phyloP scores from a whole-genome alignment of 495 filamentous ascomycete genomes.

The Stereocaulon alpinum region DNA sequence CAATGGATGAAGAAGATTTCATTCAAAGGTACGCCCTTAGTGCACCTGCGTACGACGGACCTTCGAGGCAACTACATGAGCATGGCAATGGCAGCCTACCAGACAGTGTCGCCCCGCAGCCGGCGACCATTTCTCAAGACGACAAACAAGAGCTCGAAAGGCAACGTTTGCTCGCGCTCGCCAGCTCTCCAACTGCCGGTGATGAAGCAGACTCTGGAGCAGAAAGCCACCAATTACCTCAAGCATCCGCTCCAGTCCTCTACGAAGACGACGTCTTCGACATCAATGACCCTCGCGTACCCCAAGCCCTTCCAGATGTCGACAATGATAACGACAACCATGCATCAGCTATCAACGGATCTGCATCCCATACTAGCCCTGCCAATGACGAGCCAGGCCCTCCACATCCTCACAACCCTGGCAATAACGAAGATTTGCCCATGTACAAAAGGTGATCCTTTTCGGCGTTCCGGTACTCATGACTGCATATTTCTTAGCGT shows the following conservation, averaged over 20 bases:
- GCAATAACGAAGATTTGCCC: constrained; percentile 9
- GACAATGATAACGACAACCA: neutral
- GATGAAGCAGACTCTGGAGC: constrained; percentile 32
- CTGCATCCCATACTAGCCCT: too few species aligned
- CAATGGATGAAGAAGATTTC: constrained; percentile 27
- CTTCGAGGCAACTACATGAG: constrained; percentile 12
- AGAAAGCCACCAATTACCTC: constrained; percentile 1
- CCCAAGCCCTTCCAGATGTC: neutral
- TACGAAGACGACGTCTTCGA: constrained; percentile 47
- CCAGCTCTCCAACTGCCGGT: constrained; percentile 51
- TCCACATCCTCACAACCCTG: neutral
- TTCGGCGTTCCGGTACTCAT: constrained; percentile 12
- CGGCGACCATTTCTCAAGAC: constrained; percentile 30
- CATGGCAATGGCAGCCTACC: too few species aligned
- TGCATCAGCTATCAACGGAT: neutral
- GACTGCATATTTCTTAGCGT: neutral
- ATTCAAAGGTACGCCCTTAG: constrained; percentile 1
- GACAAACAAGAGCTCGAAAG: constrained; percentile 85
- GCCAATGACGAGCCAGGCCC: neutral
- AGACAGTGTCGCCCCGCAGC: neutral
- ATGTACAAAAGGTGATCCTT: constrained; percentile 8
- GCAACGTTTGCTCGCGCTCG: constrained; percentile 57
- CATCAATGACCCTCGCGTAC: constrained; percentile 9
- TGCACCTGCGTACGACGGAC: constrained; percentile 29
- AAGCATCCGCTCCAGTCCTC: constrained; percentile 58